Evolutionary conservation across 1,284 basidiomycete species (phyloP), one percentile per base, ranked within the genome.

Genomic region (Schizophyllum amplum): DNA sequence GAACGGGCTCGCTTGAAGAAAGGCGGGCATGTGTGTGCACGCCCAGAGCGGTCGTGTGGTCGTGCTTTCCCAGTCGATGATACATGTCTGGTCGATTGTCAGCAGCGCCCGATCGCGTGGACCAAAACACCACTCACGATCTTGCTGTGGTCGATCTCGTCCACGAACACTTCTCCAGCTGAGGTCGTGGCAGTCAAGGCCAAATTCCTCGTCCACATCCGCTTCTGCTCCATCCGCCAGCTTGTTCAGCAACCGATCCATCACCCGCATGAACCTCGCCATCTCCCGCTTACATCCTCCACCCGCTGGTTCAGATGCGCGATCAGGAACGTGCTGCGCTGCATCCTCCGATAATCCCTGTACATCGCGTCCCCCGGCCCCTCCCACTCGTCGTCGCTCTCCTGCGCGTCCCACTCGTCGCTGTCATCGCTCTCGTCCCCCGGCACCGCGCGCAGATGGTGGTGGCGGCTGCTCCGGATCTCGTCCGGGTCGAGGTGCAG

Each of bases 1-100:
- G 73, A 89, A 89, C 0, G 86, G 83, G 59, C 83, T 84, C 13
- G 86, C 81, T 58, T 86, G 82, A 5, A 92, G 79, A 67, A 91
- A 90, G 0, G 86, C 81, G 0, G 88, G 87, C 2, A 90, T 75
- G 63, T 94, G 87, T 0, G 90, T 87, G 60, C 84, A 86, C 24
- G 85, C 85, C 81, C 92, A 91, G 21, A 92, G 76, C 5, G 88
- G 89, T 20, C 89, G 78, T 4, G 84, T 90, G 6, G 87, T 89
- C 17, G 88, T 90, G 9, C 87, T 88, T 67, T 92, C 88, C 89
- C 88, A 91, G 64, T 92, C 89, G 53, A 92, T 91, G 60, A 92
- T 80, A 64, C 87, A 88, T 1, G 86, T 87, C 89, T 91, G 64
- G 0, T 47, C 47, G 24, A 48, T 59, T 51, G 23, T 47, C 52